Conservation (phyloP, 1,284 basidiomycete genomes). For the Ustilago cynodontis region DNA sequence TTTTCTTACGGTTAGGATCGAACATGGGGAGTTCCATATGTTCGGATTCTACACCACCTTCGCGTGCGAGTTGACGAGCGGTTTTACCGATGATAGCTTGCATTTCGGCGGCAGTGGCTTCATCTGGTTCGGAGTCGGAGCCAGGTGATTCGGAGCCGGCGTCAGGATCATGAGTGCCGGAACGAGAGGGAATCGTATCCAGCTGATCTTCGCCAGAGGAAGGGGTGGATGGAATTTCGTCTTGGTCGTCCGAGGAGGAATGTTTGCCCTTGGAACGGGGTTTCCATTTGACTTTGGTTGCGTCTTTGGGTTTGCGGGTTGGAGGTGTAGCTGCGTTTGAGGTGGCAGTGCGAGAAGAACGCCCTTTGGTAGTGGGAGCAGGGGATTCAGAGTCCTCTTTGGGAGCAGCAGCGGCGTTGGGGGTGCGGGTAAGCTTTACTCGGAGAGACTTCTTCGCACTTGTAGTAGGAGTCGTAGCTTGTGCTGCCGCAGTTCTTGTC, state of each 20-base stretch:
- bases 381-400: slow-evolving; percentile 18
- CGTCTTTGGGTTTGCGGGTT: slow-evolving; percentile 23
- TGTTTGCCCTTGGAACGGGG: slow-evolving; percentile 23
- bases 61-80: slow-evolving; percentile 63
- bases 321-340: slow-evolving; percentile 10
- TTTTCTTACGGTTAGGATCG: slow-evolving; percentile 76
- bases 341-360: slow-evolving; percentile 9
- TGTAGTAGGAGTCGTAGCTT: not conserved
- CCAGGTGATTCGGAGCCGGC: slow-evolving; percentile 15
- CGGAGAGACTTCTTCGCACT: slow-evolving; percentile 40
- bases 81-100: slow-evolving; percentile 57
- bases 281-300: slow-evolving; percentile 47
- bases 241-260: slow-evolving; percentile 27
- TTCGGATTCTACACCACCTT: slow-evolving; percentile 44
- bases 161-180: slow-evolving; percentile 4
- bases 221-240: slow-evolving; percentile 14
- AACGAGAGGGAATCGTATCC: slow-evolving; percentile 20
- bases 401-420: slow-evolving; percentile 12
- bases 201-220: slow-evolving; percentile 18
- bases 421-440: slow-evolving; percentile 47
- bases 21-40: slow-evolving; percentile 63
- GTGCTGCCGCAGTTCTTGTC: slow-evolving; percentile 6
- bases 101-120: slow-evolving; percentile 44
- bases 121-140: slow-evolving; percentile 40
- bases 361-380: not conserved